phyloP scores from a whole-genome alignment of 306 rosid species.

The Fragaria vesca region DNA sequence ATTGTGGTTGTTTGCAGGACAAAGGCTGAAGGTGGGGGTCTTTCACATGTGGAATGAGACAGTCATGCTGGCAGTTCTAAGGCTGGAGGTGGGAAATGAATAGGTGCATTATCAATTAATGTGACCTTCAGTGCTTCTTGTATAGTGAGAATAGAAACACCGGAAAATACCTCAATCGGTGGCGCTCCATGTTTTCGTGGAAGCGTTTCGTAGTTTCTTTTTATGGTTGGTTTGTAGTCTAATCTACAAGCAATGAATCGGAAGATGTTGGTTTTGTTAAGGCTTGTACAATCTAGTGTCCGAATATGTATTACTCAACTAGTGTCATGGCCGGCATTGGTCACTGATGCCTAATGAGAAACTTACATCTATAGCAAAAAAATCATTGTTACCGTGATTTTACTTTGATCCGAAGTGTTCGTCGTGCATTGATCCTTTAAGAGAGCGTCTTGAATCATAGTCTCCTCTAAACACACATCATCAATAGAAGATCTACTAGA shows the following conservation, averaged over 20 bases:
- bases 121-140: neutral
- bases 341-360: too few relatives aligned
- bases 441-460: too few relatives aligned
- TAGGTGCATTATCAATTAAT: neutral
- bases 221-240: neutral
- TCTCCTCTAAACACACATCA: too few relatives aligned
- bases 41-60: constrained; percentile 76
- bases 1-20: constrained; percentile 51
- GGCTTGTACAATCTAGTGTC: neutral
- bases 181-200: neutral
- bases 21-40: constrained; percentile 72
- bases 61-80: neutral
- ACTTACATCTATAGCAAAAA: too few relatives aligned
- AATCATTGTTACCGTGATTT: too few relatives aligned
- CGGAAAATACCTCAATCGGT: neutral
- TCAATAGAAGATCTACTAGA: too few relatives aligned
- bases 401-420: too few relatives aligned
- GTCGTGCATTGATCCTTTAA: too few relatives aligned
- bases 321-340: too few relatives aligned
- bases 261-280: neutral
- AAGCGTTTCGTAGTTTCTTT: neutral
- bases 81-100: neutral
- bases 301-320: too few relatives aligned
- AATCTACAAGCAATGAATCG: neutral
- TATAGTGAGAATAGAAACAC: neutral